Evolutionary conservation across 2,329 filamentous ascomycete genomes (phyloP), one percentile per base, ranked within the genome.

Genomic region (Teratosphaeria pseudoeucalypti): DNA sequence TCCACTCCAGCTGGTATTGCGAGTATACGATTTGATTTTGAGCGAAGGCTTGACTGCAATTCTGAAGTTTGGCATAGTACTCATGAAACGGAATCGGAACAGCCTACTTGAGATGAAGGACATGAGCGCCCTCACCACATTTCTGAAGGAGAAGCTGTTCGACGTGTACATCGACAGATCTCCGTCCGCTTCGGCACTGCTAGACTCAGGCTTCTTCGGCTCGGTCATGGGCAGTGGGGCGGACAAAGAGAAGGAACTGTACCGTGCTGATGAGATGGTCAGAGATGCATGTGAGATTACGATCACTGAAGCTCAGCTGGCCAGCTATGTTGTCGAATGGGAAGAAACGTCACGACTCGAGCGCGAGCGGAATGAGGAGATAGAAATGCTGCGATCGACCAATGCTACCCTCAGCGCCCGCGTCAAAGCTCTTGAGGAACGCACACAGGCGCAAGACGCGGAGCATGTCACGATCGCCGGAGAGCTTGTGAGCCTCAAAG

Each of bases 151-250:
- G 73, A 89, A 88, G 65, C 71, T 99, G 0, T 99, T 99, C 64
- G 94, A 99, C 70, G 91, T 91, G 47, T 99, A 99, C 74, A 96
- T 99, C 63, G 94, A 99, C 74, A 89, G 91, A 67, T 84, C 91
- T 7, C 94, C 94, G 0, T 95, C 91, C 2, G 87, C 91, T n/a
- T 91, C 86, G 56, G 96, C 91, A 16, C 87, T 99, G 55, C 83
- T 97, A 0, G 94, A 99, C 73, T 95, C 91, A 52, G 94, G 94
- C 14, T 99, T 99, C 79, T 99, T 99, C 70, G 94, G 94, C 61
- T 92, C 88, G 72, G 92, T 90, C 27, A 91, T 89, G 37, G 86
- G 86, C n/a, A 89, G 85, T 65, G 54, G 54, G 4, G 82, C 90
- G 12, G 94, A 99, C 71, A 96, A 96, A 74, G 94, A 99, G 71